phyloP scores from a whole-genome alignment of 257 asterid genomes.

The Fraxinus anomala region DNA sequence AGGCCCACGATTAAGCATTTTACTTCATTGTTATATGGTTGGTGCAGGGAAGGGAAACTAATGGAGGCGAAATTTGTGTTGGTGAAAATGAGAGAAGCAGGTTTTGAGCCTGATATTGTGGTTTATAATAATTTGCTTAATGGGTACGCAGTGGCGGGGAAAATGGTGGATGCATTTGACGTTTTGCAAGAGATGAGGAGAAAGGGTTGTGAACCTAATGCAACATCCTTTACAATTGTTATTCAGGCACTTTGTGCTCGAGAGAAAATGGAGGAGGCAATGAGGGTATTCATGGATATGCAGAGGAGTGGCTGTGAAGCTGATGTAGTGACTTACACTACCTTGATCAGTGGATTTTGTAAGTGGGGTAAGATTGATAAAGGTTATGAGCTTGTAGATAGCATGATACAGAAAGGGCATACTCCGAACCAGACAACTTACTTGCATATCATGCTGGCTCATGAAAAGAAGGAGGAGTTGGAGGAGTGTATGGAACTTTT shows the following conservation, averaged over 20 bases:
- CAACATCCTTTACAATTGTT: conserved; percentile 73
- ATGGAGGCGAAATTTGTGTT: conserved; percentile 81
- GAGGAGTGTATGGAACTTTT: conserved; percentile 78
- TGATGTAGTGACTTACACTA: conserved; percentile 72
- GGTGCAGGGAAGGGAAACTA: conserved; percentile 93
- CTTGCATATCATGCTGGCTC: conserved; percentile 76
- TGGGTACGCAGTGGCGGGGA: conserved; percentile 77
- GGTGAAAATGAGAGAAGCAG: conserved; percentile 88
- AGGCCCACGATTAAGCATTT: conserved; percentile 74
- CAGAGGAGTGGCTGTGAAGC: conserved; percentile 68
- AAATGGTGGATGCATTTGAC: conserved; percentile 74
- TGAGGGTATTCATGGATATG: conserved; percentile 66
- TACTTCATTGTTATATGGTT: conserved; percentile 78
- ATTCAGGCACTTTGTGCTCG: conserved; percentile 81
- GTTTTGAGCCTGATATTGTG: conserved; percentile 86
- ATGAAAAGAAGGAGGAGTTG: conserved; percentile 82
- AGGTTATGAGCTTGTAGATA: conserved; percentile 65
- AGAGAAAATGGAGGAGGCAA: conserved; percentile 80
- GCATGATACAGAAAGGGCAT: conserved; percentile 68
- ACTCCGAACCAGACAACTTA: conserved; percentile 70
- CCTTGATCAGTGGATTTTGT: conserved; percentile 88
- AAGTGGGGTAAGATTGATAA: conserved; percentile 69
- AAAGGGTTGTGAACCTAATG: conserved; percentile 68
- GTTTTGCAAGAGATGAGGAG: conserved; percentile 77
- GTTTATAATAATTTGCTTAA: conserved; percentile 80